A percentile compares a stretch with the other conserved stretches of the same genome.
These are phyloP conservation scores for Tolypocladium tundrense DNA, from an alignment of 2,329 filamentous ascomycete genomes.

Conservation along the genomic window DNA sequence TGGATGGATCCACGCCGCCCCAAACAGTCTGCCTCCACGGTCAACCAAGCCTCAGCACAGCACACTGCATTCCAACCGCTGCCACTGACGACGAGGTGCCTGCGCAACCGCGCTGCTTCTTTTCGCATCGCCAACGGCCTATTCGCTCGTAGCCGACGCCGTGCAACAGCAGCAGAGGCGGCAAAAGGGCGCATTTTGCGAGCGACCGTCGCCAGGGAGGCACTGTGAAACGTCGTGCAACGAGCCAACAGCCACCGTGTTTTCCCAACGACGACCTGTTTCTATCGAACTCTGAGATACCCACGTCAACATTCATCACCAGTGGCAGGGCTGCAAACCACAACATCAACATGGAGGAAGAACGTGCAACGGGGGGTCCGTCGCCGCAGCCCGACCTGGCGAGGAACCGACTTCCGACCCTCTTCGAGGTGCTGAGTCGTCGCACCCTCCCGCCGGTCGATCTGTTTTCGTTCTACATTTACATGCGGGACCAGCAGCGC, in stretches of 20 bases:
- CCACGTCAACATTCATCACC: not conserved
- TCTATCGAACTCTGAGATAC: not conserved
- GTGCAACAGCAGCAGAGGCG: not conserved
- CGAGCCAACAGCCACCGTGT: not conserved
- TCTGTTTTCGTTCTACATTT: constrained; percentile 98
- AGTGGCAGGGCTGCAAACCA: not conserved
- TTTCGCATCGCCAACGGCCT: constrained; percentile 2
- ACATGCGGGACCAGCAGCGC: constrained; percentile 97
- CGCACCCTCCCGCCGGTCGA: constrained; percentile 93
- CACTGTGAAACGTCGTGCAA: constrained; percentile 7
- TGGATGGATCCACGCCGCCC: constrained; percentile 2
- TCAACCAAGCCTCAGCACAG: not conserved
- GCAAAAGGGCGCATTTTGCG: not conserved
- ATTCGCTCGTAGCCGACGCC: not conserved
- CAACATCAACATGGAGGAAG: constrained; percentile 10
- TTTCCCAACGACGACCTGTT: not conserved
- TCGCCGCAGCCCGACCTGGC: constrained; percentile 48
- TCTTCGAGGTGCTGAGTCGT: constrained; percentile 91
- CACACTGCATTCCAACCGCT: constrained; percentile 10
- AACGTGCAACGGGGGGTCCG: constrained; percentile 24
- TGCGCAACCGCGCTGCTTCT: constrained; percentile 10
- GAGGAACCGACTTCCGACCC: constrained; percentile 81
- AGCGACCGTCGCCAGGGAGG: constrained; percentile 6
- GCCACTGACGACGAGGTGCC: constrained; percentile 5
- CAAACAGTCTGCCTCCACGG: not conserved